Percentiles rank a stretch among this genome's conserved stretches.
These are phyloP conservation scores for Chlamydomonas reinhardtii DNA, from an alignment of 163 green algal species.

Conservation along the genomic window DNA sequence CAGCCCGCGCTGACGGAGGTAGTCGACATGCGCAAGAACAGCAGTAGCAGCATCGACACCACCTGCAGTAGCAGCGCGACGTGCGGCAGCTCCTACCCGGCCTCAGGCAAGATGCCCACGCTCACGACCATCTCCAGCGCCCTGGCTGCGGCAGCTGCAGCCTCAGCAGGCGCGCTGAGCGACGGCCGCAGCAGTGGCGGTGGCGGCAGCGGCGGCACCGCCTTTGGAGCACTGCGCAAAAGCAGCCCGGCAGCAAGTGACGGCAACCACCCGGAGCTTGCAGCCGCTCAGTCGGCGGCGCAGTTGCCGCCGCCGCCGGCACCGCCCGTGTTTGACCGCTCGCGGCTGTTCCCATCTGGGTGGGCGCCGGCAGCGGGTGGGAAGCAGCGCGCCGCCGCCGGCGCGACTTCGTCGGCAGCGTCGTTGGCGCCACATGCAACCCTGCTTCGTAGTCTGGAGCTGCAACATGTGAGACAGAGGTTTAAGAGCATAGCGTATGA, in stretches of 20 bases:
- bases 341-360: constrained; percentile 6
- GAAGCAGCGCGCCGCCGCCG: not conserved
- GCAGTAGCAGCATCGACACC: too few species aligned
- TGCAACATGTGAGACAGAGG: constrained; percentile 12
- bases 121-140: too few species aligned
- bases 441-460: not conserved
- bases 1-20: not conserved
- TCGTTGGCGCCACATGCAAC: not conserved
- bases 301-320: too few species aligned
- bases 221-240: too few species aligned
- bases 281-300: too few species aligned
- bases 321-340: constrained; percentile 17
- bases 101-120: too few species aligned
- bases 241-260: not conserved
- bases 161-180: not conserved
- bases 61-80: too few species aligned
- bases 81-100: too few species aligned
- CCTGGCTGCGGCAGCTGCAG: not conserved
- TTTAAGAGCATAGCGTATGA: too few species aligned
- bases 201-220: not conserved
- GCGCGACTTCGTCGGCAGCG: not conserved
- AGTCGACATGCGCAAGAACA: too few species aligned
- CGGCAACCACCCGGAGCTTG: not conserved
- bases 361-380: not conserved
- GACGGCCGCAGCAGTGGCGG: too few species aligned